These are phyloP conservation scores for Chaetomiaceae sp. DNA, from an alignment of 2,329 filamentous ascomycete species.

Conservation along the genomic window DNA sequence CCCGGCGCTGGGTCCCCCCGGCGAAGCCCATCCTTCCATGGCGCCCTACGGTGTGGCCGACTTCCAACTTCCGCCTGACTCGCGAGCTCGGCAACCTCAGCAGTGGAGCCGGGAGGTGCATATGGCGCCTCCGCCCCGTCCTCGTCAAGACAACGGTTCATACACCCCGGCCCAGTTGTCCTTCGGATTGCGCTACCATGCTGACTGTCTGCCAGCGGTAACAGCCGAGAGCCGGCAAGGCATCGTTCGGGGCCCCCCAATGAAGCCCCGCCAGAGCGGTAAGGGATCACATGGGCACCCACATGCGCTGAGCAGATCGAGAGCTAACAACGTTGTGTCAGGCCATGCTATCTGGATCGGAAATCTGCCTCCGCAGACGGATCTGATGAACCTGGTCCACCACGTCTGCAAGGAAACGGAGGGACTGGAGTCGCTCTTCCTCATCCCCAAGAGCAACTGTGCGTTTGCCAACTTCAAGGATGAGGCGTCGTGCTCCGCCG, in stretches of 20 bases:
- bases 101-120: constrained; percentile 10
- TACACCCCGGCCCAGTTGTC: neutral
- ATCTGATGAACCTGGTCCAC: constrained; percentile 77
- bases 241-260: constrained; percentile 47
- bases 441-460: constrained; percentile 96
- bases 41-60: constrained; percentile 32
- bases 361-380: constrained; percentile 79
- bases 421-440: constrained; percentile 79
- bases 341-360: constrained; percentile 95
- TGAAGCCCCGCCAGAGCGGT: constrained; percentile 58
- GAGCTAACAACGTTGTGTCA: constrained; percentile 27
- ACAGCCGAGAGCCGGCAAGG: constrained; percentile 32
- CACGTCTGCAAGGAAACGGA: constrained; percentile 78
- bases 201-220: neutral
- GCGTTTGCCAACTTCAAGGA: constrained; percentile 94
- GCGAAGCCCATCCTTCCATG: constrained; percentile 31
- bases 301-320: neutral
- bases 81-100: constrained; percentile 21
- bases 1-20: constrained; percentile 26
- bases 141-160: constrained; percentile 16
- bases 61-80: constrained; percentile 23
- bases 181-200: neutral
- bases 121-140: constrained; percentile 9
- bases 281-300: constrained; percentile 26
- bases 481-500: constrained; percentile 65